phyloP scores from a whole-genome alignment of 805 yeast species.

The Wickerhamiella kurtzmanii region DNA sequence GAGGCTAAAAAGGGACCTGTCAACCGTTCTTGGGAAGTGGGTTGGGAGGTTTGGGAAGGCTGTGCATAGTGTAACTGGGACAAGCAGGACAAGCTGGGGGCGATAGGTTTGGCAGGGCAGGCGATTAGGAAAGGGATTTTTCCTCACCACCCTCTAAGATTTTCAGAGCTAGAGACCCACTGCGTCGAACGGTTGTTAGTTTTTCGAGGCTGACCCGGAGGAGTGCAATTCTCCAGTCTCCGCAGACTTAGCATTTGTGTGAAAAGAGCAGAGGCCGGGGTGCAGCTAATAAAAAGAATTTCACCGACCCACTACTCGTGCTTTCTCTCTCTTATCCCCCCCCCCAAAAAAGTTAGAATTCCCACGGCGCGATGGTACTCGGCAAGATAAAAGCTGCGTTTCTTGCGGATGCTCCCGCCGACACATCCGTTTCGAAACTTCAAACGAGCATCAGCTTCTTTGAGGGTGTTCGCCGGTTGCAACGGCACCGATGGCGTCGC shows the following conservation, averaged over 20 bases:
- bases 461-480: constrained; percentile 23
- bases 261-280: too few species aligned
- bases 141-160: background rate
- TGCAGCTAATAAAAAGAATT: too few species aligned
- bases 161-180: too few species aligned
- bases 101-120: background rate
- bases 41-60: background rate
- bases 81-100: too few species aligned
- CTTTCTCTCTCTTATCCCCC: background rate
- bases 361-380: constrained; percentile 7
- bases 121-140: background rate
- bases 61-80: too few species aligned
- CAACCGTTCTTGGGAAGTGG: background rate
- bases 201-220: background rate
- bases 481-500: constrained; percentile 23
- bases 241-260: background rate
- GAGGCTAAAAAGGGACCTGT: background rate
- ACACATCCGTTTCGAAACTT: constrained; percentile 21
- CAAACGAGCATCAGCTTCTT: constrained; percentile 25
- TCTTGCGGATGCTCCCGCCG: constrained; percentile 28
- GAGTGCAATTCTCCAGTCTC: background rate
- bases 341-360: background rate
- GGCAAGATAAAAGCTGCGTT: constrained; percentile 19
- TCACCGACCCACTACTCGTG: too few species aligned
- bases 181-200: too few species aligned